These are phyloP conservation scores for Leersia perrieri DNA, from an alignment of 176 grass and related monocot genomes.

Conservation along the genomic window DNA sequence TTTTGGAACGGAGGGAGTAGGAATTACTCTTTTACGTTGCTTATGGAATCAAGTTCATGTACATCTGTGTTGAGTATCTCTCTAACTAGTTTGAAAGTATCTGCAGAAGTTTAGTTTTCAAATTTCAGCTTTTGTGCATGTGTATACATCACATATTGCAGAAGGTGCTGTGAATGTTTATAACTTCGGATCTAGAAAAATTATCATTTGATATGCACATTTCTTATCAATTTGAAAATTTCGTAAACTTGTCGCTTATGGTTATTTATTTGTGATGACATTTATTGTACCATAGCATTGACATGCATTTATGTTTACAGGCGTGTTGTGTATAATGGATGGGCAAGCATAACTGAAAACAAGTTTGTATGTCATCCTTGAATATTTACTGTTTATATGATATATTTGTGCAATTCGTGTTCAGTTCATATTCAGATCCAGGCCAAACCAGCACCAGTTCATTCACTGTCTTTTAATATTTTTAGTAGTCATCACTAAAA, in stretches of 20 bases:
- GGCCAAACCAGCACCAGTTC: background rate
- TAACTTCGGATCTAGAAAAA: background rate
- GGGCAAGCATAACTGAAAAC: background rate
- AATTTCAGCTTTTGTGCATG: background rate
- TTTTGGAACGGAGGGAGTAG: too few species aligned
- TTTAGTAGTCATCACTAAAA: background rate
- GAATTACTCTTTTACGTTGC: background rate
- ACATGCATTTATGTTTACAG: background rate
- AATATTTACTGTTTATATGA: background rate
- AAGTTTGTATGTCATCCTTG: background rate
- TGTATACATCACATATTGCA: background rate
- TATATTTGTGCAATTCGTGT: background rate
- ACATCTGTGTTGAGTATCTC: background rate
- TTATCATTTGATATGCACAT: background rate
- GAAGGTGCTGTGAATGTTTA: background rate
- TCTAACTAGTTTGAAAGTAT: background rate
- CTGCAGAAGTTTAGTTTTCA: background rate
- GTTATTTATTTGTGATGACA: background rate
- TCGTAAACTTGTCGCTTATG: background rate
- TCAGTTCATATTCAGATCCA: background rate
- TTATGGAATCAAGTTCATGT: constrained; percentile 19
- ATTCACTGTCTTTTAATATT: background rate
- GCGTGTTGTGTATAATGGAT: background rate
- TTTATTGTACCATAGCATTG: background rate
- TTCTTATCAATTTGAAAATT: background rate